Conservation (phyloP, 768 basidiomycete species). For the Lactifluus hygrophoroides region DNA sequence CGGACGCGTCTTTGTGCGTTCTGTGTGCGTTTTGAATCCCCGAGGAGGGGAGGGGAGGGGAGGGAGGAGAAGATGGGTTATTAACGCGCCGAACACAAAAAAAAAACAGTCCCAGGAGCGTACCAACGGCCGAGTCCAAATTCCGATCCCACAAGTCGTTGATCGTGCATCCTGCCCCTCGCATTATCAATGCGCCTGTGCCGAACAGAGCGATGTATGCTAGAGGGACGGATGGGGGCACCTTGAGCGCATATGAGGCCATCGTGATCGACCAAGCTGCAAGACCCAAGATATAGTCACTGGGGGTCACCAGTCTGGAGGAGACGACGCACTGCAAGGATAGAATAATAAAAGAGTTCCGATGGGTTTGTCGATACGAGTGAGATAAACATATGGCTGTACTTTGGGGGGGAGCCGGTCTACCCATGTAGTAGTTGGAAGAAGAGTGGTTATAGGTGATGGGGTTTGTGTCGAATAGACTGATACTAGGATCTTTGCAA, state of each 20-base stretch:
- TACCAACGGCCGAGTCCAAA: constrained; percentile 88
- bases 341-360: constrained; percentile 87
- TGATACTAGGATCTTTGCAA: not conserved
- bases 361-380: constrained; percentile 92
- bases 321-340: constrained; percentile 77
- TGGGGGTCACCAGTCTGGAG: not conserved
- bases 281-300: not conserved
- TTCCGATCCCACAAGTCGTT: constrained; percentile 98
- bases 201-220: constrained; percentile 81
- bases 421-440: constrained; percentile 46
- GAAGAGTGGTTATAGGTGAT: not conserved
- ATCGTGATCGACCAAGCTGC: constrained; percentile 98
- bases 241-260: constrained; percentile 74
- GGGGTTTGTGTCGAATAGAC: not conserved
- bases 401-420: constrained; percentile 50
- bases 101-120: too few relatives aligned
- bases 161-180: constrained; percentile 96
- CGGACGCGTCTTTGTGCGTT: constrained; percentile 80
- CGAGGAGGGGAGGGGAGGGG: not conserved
- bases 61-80: not conserved
- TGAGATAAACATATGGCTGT: constrained; percentile 78
- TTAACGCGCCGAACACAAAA: too few relatives aligned
- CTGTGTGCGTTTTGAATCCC: constrained; percentile 34
- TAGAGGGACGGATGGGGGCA: constrained; percentile 58
- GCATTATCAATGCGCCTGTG: constrained; percentile 87